Conservation (phyloP, 352 stramenopile genomes). For the Globisporangium lucens region DNA sequence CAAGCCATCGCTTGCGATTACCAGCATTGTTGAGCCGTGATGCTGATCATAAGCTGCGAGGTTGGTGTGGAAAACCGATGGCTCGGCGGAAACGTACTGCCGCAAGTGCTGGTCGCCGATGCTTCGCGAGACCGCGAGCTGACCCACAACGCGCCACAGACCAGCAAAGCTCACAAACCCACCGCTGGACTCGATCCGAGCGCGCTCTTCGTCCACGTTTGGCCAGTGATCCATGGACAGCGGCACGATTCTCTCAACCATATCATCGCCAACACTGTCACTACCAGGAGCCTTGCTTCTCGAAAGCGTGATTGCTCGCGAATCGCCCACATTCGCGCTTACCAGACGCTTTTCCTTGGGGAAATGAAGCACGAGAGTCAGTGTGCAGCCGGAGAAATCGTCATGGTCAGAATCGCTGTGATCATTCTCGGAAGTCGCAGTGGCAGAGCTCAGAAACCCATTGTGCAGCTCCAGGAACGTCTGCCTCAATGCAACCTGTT, state of each 20-base stretch:
- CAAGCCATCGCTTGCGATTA: conserved; percentile 74
- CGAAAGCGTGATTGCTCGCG: conserved; percentile 58
- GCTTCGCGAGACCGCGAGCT: conserved; percentile 90
- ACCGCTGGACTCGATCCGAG: conserved; percentile 70
- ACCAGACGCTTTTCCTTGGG: conserved; percentile 45
- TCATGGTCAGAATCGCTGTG: conserved; percentile 10
- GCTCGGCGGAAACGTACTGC: conserved; percentile 77
- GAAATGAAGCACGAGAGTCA: conserved; percentile 75
- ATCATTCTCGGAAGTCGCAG: background rate
- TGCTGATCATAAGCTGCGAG: conserved; percentile 5
- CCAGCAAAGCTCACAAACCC: conserved; percentile 69
- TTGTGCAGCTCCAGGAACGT: conserved; percentile 72
- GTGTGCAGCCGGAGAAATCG: conserved; percentile 80
- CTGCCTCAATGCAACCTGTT: conserved; percentile 62
- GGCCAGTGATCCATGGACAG: conserved; percentile 70
- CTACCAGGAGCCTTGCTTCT: background rate
- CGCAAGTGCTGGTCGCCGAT: conserved; percentile 89
- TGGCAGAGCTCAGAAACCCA: conserved; percentile 24
- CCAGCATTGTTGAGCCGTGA: conserved; percentile 23
- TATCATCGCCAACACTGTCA: background rate
- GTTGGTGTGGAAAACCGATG: conserved; percentile 56
- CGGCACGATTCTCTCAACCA: conserved; percentile 9
- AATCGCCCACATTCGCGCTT: conserved; percentile 85
- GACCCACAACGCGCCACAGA: conserved; percentile 86
- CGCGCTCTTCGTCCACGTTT: conserved; percentile 40